Percentiles rank a stretch among this genome's conserved stretches.
Conservation (phyloP, 495 filamentous ascomycete genomes). For the Xylaria sp. region DNA sequence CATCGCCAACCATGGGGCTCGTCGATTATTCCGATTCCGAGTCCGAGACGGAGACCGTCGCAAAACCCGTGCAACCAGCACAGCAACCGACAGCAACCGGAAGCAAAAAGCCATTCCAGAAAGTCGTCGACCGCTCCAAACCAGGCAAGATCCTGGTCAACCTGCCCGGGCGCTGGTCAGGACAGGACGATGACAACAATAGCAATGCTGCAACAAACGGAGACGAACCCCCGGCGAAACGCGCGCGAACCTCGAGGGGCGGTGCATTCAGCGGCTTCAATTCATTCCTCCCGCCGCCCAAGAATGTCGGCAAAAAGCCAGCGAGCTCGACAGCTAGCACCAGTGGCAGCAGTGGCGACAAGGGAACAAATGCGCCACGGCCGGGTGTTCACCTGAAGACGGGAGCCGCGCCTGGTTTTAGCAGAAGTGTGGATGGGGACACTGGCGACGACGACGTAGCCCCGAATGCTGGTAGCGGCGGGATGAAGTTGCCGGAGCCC, state of each 20-base stretch:
- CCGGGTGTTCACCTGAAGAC: slow-evolving; percentile 77
- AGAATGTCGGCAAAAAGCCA: slow-evolving; percentile 56
- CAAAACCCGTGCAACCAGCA: slow-evolving; percentile 36
- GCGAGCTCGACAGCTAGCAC: slow-evolving; percentile 31
- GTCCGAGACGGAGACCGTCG: slow-evolving; percentile 68
- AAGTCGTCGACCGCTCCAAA: slow-evolving; percentile 79
- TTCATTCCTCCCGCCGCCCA: slow-evolving; percentile 86
- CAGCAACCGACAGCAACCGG: slow-evolving; percentile 41
- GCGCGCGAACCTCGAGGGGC: slow-evolving; percentile 61
- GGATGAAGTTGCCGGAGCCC: slow-evolving; percentile 38
- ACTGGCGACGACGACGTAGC: slow-evolving; percentile 33
- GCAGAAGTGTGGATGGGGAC: slow-evolving; percentile 56
- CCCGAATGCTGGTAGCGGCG: slow-evolving; percentile 20
- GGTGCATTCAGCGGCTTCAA: slow-evolving; percentile 76
- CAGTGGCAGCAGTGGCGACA: slow-evolving; percentile 1
- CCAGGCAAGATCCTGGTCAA: slow-evolving; percentile 83
- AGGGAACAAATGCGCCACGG: slow-evolving; percentile 41
- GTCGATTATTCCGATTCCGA: slow-evolving; percentile 90
- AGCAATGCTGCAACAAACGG: slow-evolving; percentile 35
- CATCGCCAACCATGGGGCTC: slow-evolving; percentile 65
- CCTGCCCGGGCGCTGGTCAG: slow-evolving; percentile 58
- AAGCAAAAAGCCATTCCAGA: slow-evolving; percentile 66
- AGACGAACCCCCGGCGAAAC: slow-evolving; percentile 75
- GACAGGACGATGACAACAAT: slow-evolving; percentile 46
- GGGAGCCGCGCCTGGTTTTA: slow-evolving; percentile 78